Base-by-base conservation (phyloP, 1,139 yeast genomes). In the Kurtzmaniella quercitrusa region DNA sequence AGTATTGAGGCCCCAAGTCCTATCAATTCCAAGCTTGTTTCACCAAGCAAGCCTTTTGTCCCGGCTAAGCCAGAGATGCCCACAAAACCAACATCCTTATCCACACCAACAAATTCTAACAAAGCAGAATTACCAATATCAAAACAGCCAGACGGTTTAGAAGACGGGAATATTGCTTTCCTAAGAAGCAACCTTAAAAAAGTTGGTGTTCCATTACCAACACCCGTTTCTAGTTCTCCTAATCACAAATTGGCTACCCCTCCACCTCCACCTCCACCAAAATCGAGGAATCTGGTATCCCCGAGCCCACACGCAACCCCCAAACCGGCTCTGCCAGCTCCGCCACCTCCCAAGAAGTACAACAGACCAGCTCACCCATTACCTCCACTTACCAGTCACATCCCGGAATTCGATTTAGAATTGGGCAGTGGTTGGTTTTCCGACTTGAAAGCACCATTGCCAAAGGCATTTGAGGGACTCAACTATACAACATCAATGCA, bases 371-470 rank as follows among this genome's bases (percentile, higher is more conserved):
- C 52, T 1, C 53, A 54, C 10, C 41, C 43, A 2, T 57, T 59
- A 3, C 45, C 46, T 17, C 46, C 51, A 1, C 48, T 51, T 3
- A 37, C 25, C 2, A 72, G 65, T 40, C 18, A 16, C 16, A 14
- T 16, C 6, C 79, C 75, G 0, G 52, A 57, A 0, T 45, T 75
- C 8, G 70, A 78, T 48, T 51, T 78, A 31, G 76, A 76, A 43
- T 56, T 77, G 8, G 44, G 52, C 1, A 54, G 70, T 0, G 74
- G 75, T 1, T 78, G 82, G 82, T 78, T 65, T 55, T 63, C 72
- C 2, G 56, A 60, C 14, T 50, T 55, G 11, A 45, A 50, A 1
- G 52, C 56, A 1, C 50, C 55, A 2, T 53, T 75, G 10, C 82
- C 83, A 0, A 44, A 51, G 14, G 60, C 59, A 19, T 57, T 78